Percentiles rank a stretch among this genome's conserved stretches.
phyloP scores from a whole-genome alignment of 768 basidiomycete species.

The Macrolepiota fuliginosa region DNA sequence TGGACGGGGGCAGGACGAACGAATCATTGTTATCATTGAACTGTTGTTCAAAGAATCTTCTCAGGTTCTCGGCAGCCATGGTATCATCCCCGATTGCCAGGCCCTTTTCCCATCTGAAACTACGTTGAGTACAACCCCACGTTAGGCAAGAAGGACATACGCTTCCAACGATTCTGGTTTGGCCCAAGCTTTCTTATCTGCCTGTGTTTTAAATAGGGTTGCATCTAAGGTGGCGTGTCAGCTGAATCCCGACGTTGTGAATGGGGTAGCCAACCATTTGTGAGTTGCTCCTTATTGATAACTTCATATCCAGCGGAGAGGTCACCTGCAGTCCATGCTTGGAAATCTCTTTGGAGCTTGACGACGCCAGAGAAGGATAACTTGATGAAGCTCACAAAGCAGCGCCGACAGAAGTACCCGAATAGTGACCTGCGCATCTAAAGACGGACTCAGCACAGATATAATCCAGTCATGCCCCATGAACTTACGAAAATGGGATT shows the following conservation, averaged over 20 bases:
- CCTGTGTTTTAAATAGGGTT: conserved; percentile 58
- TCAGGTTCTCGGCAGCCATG: conserved; percentile 65
- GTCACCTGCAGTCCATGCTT: conserved; percentile 57
- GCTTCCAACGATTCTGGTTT: conserved; percentile 55
- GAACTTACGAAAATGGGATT: conserved; percentile 22
- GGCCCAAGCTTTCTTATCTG: conserved; percentile 67
- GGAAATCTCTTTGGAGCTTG: conserved; percentile 65
- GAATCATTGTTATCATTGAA: conserved; percentile 81
- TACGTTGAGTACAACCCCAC: neutral
- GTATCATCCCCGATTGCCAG: conserved; percentile 67
- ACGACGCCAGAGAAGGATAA: conserved; percentile 72
- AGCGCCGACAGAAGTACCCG: conserved; percentile 79
- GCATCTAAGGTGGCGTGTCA: conserved; percentile 32
- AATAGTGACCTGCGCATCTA: conserved; percentile 76
- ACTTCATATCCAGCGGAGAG: conserved; percentile 44
- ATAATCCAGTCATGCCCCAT: neutral
- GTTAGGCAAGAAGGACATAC: conserved; percentile 37
- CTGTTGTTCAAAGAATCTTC: conserved; percentile 82
- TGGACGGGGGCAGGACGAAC: conserved; percentile 38
- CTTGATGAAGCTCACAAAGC: conserved; percentile 71
- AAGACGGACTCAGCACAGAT: neutral
- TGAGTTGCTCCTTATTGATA: conserved; percentile 51
- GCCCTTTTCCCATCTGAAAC: conserved; percentile 63
- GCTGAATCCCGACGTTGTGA: neutral
- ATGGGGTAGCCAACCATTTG: conserved; percentile 19